Evolutionary conservation across 208 protist genomes (phyloP).

Genomic region (Acanthamoeba sp.): DNA sequence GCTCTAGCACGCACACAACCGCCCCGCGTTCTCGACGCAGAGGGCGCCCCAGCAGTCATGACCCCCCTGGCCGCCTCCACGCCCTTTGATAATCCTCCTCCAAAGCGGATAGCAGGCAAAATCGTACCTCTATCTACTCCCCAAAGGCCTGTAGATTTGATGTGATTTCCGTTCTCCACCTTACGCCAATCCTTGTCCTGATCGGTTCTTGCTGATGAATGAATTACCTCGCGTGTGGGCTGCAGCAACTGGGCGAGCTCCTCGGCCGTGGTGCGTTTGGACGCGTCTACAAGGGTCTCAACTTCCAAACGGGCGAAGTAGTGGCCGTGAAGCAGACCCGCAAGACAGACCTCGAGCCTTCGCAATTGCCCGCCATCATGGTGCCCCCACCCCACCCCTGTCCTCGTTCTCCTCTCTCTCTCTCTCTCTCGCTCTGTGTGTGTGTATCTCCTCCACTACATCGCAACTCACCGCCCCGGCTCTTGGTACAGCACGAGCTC

Average conservation of each 20-base stretch:
- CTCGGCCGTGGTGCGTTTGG: conserved; percentile 87
- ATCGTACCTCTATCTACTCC: conserved; percentile 15
- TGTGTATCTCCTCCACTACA: conserved; percentile 64
- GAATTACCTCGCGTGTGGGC: neutral
- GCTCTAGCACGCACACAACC: neutral
- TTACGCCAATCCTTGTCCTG: neutral
- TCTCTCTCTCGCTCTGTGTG: conserved; percentile 79
- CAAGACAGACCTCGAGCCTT: conserved; percentile 77
- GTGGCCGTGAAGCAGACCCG: conserved; percentile 90
- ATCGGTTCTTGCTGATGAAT: neutral
- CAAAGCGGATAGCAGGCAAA: conserved; percentile 31
- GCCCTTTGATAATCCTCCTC: conserved; percentile 8
- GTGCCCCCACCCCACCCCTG: neutral
- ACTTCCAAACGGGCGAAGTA: conserved; percentile 86
- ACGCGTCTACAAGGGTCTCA: conserved; percentile 87
- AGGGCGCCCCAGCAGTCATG: neutral
- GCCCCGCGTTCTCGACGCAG: neutral
- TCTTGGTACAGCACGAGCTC: conserved; percentile 77
- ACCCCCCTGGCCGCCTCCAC: neutral
- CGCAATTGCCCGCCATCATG: conserved; percentile 82
- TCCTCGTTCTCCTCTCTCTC: neutral
- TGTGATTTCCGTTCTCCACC: neutral
- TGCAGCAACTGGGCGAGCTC: conserved; percentile 76
- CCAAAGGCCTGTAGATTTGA: no score
- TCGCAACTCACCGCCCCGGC: neutral